Conservation (phyloP, 2,329 filamentous ascomycete genomes). For the Chaetothyriales sp. region DNA sequence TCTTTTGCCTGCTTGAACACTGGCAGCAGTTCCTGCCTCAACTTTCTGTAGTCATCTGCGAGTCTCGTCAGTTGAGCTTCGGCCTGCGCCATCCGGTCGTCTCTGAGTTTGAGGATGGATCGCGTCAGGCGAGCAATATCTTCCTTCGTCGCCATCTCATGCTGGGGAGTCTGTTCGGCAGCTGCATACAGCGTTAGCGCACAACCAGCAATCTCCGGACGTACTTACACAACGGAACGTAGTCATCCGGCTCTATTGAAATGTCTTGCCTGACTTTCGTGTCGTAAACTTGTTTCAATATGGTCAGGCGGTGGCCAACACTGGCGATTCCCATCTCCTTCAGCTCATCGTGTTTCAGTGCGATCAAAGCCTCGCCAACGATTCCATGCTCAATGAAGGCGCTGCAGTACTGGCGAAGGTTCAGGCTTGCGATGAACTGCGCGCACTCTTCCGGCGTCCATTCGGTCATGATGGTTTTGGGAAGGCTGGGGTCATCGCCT, state of each 20-base stretch:
- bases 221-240: constrained; percentile 75
- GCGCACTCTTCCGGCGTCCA: constrained; percentile 73
- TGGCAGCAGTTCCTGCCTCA: constrained; percentile 83
- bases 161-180: constrained; percentile 73
- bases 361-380: constrained; percentile 76
- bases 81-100: constrained; percentile 71
- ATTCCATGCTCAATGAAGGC: constrained; percentile 85
- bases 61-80: constrained; percentile 73
- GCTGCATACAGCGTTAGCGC: constrained; percentile 37
- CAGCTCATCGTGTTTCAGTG: constrained; percentile 78
- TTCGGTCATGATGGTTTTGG: constrained; percentile 41
- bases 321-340: constrained; percentile 89
- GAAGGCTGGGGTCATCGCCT: constrained; percentile 36
- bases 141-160: constrained; percentile 76
- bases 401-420: constrained; percentile 68
- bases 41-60: constrained; percentile 71
- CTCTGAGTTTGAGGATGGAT: constrained; percentile 73
- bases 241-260: constrained; percentile 81
- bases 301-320: constrained; percentile 84
- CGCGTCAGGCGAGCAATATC: constrained; percentile 85
- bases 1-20: constrained; percentile 85
- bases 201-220: constrained; percentile 8
- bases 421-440: constrained; percentile 69
- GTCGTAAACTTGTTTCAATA: constrained; percentile 91
- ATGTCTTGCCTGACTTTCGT: constrained; percentile 89